Conservation (phyloP, 257 asterid genomes). For the Mentha longifolia region DNA sequence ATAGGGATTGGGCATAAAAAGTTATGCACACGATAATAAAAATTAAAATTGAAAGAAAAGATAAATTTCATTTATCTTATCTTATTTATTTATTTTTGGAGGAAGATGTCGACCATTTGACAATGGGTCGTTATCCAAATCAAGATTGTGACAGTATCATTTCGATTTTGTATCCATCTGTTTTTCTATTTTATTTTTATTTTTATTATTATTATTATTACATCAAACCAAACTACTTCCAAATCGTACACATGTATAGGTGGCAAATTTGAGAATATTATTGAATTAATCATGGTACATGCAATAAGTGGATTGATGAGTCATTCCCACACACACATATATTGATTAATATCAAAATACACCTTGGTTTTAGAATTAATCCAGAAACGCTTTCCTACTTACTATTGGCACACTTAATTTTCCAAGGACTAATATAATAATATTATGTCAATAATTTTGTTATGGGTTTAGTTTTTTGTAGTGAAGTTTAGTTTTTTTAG, state of each 20-base stretch:
- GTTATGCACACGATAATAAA: background rate
- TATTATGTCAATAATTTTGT: too few relatives aligned
- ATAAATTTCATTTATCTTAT: background rate
- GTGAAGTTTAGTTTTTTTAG: too few relatives aligned
- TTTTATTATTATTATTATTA: background rate
- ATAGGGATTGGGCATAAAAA: background rate
- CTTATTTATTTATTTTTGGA: background rate
- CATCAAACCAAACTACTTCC: background rate
- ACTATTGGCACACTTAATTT: too few relatives aligned
- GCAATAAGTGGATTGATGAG: background rate
- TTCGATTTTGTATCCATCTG: background rate
- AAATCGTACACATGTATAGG: slow-evolving; percentile 6
- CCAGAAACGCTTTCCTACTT: too few relatives aligned
- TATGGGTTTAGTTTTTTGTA: too few relatives aligned
- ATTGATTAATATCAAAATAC: background rate
- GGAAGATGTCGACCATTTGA: background rate
- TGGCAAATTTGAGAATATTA: slow-evolving; percentile 6
- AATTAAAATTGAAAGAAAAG: background rate
- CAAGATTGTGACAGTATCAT: slow-evolving; percentile 2
- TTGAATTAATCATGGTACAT: slow-evolving; percentile 10
- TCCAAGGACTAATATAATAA: too few relatives aligned
- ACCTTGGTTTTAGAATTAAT: too few relatives aligned
- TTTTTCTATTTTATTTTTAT: background rate
- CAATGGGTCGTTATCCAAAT: background rate
- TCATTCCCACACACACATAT: background rate